Evolutionary conservation across 1,284 basidiomycete genomes (phyloP).

Genomic region (Cutaneotrichosporon sp.): DNA sequence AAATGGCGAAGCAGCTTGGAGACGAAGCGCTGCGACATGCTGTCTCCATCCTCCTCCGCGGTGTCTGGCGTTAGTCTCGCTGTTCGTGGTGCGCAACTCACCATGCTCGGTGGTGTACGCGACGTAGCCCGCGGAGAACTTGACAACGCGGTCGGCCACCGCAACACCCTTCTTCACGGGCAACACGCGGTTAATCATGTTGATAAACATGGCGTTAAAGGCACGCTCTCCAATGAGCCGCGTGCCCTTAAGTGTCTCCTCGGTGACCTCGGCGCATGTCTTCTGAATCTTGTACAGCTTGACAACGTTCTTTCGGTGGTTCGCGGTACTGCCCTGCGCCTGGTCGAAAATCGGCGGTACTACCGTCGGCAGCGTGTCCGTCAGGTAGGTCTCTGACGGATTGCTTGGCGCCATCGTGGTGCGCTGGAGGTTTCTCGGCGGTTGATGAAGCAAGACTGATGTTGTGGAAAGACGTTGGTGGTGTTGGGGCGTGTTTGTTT

Average conservation of each 20-base stretch:
- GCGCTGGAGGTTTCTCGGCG: neutral
- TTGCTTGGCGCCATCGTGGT: conserved; percentile 17
- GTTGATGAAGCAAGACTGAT: neutral
- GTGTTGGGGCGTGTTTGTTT: conserved; percentile 6
- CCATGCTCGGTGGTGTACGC: conserved; percentile 73
- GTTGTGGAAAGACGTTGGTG: neutral
- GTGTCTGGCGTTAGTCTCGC: conserved; percentile 33
- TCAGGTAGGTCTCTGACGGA: conserved; percentile 26
- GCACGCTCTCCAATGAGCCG: conserved; percentile 71
- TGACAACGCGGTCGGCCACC: conserved; percentile 73
- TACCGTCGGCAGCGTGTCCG: conserved; percentile 37
- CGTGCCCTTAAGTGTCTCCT: conserved; percentile 53
- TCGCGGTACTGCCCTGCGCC: conserved; percentile 73
- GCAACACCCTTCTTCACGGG: conserved; percentile 77
- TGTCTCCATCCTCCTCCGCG: conserved; percentile 62
- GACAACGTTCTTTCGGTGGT: conserved; percentile 87
- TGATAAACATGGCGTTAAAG: conserved; percentile 70
- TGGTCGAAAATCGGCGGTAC: conserved; percentile 69
- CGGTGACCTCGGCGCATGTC: conserved; percentile 59
- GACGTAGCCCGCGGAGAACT: conserved; percentile 78
- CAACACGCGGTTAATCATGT: conserved; percentile 65
- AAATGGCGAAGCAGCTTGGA: conserved; percentile 69
- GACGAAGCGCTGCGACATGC: conserved; percentile 67
- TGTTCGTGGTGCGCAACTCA: conserved; percentile 51
- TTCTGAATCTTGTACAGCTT: conserved; percentile 76